Base-by-base conservation (phyloP, 805 yeast genomes). In the Zygoascus tannicola region DNA sequence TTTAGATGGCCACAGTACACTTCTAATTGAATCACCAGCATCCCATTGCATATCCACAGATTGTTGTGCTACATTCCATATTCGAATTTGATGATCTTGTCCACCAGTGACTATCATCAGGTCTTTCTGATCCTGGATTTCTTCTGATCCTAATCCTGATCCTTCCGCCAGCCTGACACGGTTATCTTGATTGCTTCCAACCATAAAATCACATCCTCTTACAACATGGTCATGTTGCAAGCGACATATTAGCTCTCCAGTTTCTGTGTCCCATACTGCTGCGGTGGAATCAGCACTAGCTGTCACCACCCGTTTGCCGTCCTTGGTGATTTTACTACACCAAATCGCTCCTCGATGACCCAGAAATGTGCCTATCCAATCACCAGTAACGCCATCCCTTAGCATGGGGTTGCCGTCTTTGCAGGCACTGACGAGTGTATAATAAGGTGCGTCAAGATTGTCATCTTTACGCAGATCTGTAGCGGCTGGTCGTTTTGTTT, bases 321-420 rank as follows among this genome's bases (percentile, higher is more conserved):
- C 51, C 4, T 48, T 35, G 37, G 55, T 51, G 38, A 61, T 42
- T 12, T 56, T 47, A 8, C 60, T 49, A 32, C 62, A 56, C 62
- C 64, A 58, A 4, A 54, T 56, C 2, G 66, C 60, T 3, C 65
- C 65, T 43, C 59, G 59, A 38, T 61, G 65, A 7, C 65, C 65
- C 10, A 58, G 36, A 35, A 51, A 61, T 2, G 65, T 59, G 22
- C 65, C 65, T 12, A 61, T 51, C 65, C 65, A 61, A 45, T 61
- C 65, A 3, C 65, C 65, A 14, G 64, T 58, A 16, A 51, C 48
- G 3, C 65, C 66, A 35, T 60, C 56, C 16, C 65, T 48, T 8
- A 61, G 53, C 49, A 61, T 61, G 0, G 65, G 65, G 10, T 56
- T 48, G 3, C 64, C 64, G 45, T 61, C 65, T 50, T 60, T 61